Base-by-base conservation (phyloP, 2,329 filamentous ascomycete genomes). In the Neophaeococcomyces aloes region DNA sequence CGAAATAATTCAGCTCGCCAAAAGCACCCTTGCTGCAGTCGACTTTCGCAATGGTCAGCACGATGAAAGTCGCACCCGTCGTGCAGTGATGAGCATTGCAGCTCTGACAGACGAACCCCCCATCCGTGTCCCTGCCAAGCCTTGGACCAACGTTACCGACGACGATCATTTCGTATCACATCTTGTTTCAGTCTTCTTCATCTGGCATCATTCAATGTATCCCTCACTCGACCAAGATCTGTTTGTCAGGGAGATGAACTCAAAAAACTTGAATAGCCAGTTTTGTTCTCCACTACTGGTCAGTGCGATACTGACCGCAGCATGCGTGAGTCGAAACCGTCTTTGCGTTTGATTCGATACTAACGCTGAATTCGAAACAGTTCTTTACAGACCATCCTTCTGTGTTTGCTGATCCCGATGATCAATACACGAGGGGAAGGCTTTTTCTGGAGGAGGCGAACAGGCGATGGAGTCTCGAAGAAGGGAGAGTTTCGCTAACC, bases 121-220 rank as follows among this genome's bases (percentile, higher is more conserved):
- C 18, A 30, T 40, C 8, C 38, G 27, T 8, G 38, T 40, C 8
- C 14, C 38, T 30, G 38, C 38, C 18, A 40, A 21, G 8, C 36
- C 81, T 40, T 95, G 88, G 88, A 91, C 87, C 1, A 75, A 69
- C 10, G 84, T 93, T 31, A 93, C 84, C 1, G 71, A 75, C 34
- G 84, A 94, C 58, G 69, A 75, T 6, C 74, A 81, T 40, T 70
- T 93, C 32, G 76, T 94, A 49, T 75, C 79, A 7, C 86, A 94
- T 62, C 73, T 94, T 18, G 76, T 94, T 54, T 86, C 86, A 58
- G 82, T 94, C 78, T 94, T 94, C 65, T 94, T 94, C 64, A 84
- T 79, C 54, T 94, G 87, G 81, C 86, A 94, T 61, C 94, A 94
- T 61, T 80, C 85, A 19, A 93, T 87, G 62, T 93, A 83, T 59